Evolutionary conservation across 257 asterid species (phyloP).

Genomic region (Przewalskia tangutica): DNA sequence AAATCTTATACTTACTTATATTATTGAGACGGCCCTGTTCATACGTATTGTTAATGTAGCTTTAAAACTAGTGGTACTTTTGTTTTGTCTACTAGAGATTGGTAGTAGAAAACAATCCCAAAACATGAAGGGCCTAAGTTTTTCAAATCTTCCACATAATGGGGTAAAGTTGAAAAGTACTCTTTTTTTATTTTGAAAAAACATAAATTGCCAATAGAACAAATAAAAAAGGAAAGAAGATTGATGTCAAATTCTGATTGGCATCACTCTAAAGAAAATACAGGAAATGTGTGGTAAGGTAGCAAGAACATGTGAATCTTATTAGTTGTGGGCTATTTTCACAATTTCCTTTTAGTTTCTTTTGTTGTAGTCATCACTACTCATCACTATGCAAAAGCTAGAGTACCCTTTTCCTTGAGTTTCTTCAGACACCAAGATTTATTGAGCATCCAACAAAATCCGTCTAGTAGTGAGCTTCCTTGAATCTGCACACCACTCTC

Average conservation of each 20-base stretch:
- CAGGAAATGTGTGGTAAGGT: not conserved
- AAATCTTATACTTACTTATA: too few species aligned
- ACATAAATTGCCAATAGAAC: not conserved
- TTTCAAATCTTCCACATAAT: not conserved
- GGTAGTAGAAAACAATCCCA: not conserved
- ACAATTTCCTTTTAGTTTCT: slow-evolving; percentile 9
- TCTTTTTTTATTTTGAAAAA: not conserved
- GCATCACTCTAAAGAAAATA: not conserved
- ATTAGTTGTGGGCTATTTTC: not conserved
- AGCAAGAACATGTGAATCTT: slow-evolving; percentile 20
- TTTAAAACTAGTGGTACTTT: too few species aligned
- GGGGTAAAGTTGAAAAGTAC: not conserved
- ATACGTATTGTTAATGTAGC: too few species aligned
- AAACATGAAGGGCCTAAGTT: not conserved
- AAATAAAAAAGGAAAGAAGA: not conserved
- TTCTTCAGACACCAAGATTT: not conserved
- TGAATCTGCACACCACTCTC: not conserved
- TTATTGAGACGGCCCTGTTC: too few species aligned
- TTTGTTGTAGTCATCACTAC: slow-evolving; percentile 13
- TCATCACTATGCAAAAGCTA: not conserved
- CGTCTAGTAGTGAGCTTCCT: not conserved
- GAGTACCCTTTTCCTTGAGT: not conserved
- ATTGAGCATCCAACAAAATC: slow-evolving; percentile 15
- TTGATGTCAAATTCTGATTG: not conserved
- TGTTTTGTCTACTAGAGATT: too few species aligned